Conservation (phyloP, 805 yeast genomes). For the Saturnispora besseyi region DNA sequence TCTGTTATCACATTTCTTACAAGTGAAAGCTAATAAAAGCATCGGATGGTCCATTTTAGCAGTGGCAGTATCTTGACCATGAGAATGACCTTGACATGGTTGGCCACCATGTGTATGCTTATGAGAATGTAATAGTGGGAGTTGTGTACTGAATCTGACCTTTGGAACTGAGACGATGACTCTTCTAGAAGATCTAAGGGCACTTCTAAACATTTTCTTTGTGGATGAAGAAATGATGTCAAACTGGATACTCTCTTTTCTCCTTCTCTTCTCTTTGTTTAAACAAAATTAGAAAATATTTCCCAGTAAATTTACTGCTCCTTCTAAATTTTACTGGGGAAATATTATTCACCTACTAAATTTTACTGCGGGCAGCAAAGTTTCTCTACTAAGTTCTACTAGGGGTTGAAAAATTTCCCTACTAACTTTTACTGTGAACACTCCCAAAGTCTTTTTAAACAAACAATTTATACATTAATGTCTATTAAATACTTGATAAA, state of each 20-base stretch:
- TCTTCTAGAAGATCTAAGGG: not conserved
- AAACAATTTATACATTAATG: not conserved
- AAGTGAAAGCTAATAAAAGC: conserved; percentile 83
- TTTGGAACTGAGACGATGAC: not conserved
- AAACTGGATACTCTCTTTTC: not conserved
- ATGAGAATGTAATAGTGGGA: conserved; percentile 2
- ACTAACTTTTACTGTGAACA: too few relatives aligned
- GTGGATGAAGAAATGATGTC: not conserved
- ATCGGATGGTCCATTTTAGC: conserved; percentile 60
- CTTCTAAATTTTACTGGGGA: not conserved
- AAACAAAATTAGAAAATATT: not conserved
- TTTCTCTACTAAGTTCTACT: too few relatives aligned
- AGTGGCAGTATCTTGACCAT: conserved; percentile 1
- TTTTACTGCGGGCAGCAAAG: not conserved
- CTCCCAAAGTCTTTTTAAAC: too few relatives aligned
- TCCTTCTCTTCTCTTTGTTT: not conserved
- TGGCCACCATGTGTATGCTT: conserved; percentile 11
- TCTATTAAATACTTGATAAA: not conserved
- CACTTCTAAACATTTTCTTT: not conserved
- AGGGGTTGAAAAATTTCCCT: too few relatives aligned
- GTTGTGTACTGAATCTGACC: not conserved
- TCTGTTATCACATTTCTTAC: conserved; percentile 76
- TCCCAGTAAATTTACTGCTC: not conserved
- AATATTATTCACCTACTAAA: not conserved
- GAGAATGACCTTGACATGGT: conserved; percentile 12